Percentiles rank a stretch among this genome's conserved stretches.
These are phyloP conservation scores for Boeremia lycopersici DNA, from an alignment of 2,329 filamentous ascomycete genomes.

Conservation along the genomic window DNA sequence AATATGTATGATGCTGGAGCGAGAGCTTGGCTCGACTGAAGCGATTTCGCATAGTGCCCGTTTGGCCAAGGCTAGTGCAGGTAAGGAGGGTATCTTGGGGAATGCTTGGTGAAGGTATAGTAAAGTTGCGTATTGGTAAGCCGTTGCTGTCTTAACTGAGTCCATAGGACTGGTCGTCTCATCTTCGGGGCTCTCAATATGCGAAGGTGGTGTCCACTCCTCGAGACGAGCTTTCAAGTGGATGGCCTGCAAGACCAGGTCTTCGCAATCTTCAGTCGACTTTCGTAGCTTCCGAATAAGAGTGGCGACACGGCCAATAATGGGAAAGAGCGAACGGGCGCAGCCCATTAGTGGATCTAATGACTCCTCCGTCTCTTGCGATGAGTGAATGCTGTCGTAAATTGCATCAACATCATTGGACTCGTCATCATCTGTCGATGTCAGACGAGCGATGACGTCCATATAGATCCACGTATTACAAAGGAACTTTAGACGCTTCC, in stretches of 20 bases:
- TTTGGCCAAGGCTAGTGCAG: slow-evolving; percentile 64
- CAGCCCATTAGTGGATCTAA: slow-evolving; percentile 76
- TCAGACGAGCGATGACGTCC: slow-evolving; percentile 73
- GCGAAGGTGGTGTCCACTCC: slow-evolving; percentile 64
- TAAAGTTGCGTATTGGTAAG: slow-evolving; percentile 70
- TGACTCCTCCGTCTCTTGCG: slow-evolving; percentile 53
- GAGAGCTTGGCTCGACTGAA: slow-evolving; percentile 66
- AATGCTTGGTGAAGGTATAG: slow-evolving; percentile 72
- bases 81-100: slow-evolving; percentile 67
- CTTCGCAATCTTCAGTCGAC: slow-evolving; percentile 62
- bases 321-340: slow-evolving; percentile 69
- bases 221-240: slow-evolving; percentile 66
- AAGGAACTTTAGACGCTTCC: slow-evolving; percentile 65
- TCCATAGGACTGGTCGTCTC: slow-evolving; percentile 66
- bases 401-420: slow-evolving; percentile 57
- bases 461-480: slow-evolving; percentile 77
- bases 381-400: slow-evolving; percentile 44
- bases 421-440: slow-evolving; percentile 65
- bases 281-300: slow-evolving; percentile 67
- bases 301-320: slow-evolving; percentile 69
- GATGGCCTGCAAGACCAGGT: slow-evolving; percentile 66
- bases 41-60: slow-evolving; percentile 66
- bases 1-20: slow-evolving; percentile 71
- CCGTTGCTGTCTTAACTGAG: slow-evolving; percentile 69
- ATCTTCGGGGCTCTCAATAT: slow-evolving; percentile 68